Conservation (phyloP, 1,139 yeast species). For the Yamadazyma aaseri region DNA sequence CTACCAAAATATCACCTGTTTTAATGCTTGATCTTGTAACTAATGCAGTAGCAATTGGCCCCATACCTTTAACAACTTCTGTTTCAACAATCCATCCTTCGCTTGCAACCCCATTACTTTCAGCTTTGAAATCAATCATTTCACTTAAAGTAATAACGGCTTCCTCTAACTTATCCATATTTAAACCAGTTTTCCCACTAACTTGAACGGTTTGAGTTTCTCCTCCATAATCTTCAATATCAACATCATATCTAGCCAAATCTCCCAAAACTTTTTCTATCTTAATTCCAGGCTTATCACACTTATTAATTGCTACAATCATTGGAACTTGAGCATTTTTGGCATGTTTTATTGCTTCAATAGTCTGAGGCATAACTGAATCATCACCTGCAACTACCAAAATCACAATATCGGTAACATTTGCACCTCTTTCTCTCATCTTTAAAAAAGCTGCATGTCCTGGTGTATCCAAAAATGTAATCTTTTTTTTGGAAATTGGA, state of each 20-base stretch:
- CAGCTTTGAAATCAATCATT: slow-evolving; percentile 74
- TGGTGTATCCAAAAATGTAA: slow-evolving; percentile 94
- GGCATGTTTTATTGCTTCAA: slow-evolving; percentile 93
- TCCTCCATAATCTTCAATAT: slow-evolving; percentile 93
- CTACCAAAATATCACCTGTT: slow-evolving; percentile 69
- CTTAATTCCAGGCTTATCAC: slow-evolving; percentile 78
- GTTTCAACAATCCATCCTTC: slow-evolving; percentile 95
- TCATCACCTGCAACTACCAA: slow-evolving; percentile 98
- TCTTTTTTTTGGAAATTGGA: slow-evolving; percentile 67
- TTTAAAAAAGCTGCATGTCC: slow-evolving; percentile 97
- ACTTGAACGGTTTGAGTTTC: slow-evolving; percentile 88
- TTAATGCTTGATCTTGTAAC: slow-evolving; percentile 77
- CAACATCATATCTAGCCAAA: slow-evolving; percentile 72
- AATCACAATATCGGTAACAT: slow-evolving; percentile 86
- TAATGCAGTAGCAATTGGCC: slow-evolving; percentile 82
- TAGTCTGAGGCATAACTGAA: slow-evolving; percentile 96
- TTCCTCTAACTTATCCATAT: slow-evolving; percentile 88
- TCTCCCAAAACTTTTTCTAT: slow-evolving; percentile 75
- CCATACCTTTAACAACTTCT: slow-evolving; percentile 77
- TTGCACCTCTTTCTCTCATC: slow-evolving; percentile 97
- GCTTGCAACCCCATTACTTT: slow-evolving; percentile 47
- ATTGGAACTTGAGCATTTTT: slow-evolving; percentile 80
- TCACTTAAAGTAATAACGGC: slow-evolving; percentile 86
- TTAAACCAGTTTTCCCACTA: slow-evolving; percentile 79
- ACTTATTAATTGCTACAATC: slow-evolving; percentile 89